Base-by-base conservation (phyloP, 1,284 basidiomycete genomes). In the Laetiporus sulphureus region DNA sequence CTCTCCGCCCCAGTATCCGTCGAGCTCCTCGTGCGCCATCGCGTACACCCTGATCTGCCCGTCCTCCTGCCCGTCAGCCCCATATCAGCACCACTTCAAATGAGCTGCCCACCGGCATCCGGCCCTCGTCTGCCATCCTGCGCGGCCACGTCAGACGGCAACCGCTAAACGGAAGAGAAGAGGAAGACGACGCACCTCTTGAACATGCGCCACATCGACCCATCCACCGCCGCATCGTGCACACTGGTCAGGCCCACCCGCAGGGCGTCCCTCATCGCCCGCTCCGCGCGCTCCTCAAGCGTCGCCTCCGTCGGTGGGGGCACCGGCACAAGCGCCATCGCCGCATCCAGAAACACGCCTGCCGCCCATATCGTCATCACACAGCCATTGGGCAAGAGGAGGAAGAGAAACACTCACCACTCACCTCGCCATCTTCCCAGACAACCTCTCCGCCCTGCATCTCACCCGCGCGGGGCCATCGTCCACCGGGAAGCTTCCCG, bases 381-480 rank as follows among this genome's bases (percentile, higher is more conserved):
- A 11, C 34, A 48, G 48, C 22, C 25, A 35, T 13, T 38, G 13
- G 25, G 22, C 3, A 18, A 38, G 46, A 2, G 48, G 48, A 21
- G 42, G 41, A 3, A 41, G 42, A 19, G 38, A 44, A 44, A 1
- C 62, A 63, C 40, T 65, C 58, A 67, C 91, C 91, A 4, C 86
- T 92, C 0, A 91, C 84, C 3, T 68, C 68, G 5, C 85, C 87
- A 19, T 67, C 44, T 0, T 55, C 48, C 52, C 83, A 79, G 4
- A 91, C 61, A 39, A 96, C 83, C 20, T 79, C 62, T 0, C 92
- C 92, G 10, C 91, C 92, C 7, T 80, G 72, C 0, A 91, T 72
- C n/a, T n/a, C n/a, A n/a, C n/a, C n/a, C n/a, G n/a, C n/a, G n/a
- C n/a, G n/a, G n/a, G n/a, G n/a, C 1, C 71, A 73, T 55, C 38